phyloP scores from a whole-genome alignment of 2,329 filamentous ascomycete species.

The Cladorrhinum sp. region DNA sequence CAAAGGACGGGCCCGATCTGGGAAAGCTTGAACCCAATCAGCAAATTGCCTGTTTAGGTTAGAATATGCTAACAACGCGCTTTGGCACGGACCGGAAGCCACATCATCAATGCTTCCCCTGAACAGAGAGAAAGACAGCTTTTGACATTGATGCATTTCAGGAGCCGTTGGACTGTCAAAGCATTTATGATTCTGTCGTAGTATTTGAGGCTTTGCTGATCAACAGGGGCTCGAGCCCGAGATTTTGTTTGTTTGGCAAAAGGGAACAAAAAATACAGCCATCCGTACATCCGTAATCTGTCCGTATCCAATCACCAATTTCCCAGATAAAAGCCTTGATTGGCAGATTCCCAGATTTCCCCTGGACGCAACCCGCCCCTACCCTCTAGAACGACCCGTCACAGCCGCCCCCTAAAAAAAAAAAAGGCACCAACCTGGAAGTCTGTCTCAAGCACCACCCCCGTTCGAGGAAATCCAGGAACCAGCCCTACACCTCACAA shows the following conservation, averaged over 20 bases:
- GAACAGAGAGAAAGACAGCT: background rate
- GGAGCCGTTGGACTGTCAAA: background rate
- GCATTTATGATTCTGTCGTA: background rate
- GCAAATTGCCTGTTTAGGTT: background rate
- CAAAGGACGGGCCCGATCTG: background rate
- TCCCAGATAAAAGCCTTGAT: slow-evolving; percentile 22
- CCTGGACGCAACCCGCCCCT: slow-evolving; percentile 19
- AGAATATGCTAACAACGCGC: background rate
- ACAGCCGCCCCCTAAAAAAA: slow-evolving; percentile 10
- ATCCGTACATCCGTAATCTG: slow-evolving; percentile 8
- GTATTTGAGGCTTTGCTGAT: background rate
- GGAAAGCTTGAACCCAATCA: background rate
- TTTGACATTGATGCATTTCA: background rate
- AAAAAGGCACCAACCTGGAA: background rate
- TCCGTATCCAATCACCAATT: slow-evolving; percentile 21
- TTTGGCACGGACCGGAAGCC: background rate
- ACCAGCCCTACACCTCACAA: slow-evolving; percentile 1
- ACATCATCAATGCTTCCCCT: background rate
- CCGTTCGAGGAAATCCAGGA: background rate
- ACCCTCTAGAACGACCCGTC: slow-evolving; percentile 1
- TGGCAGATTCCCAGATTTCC: slow-evolving; percentile 12
- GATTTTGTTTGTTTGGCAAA: background rate
- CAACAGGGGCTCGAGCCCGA: background rate
- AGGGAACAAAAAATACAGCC: background rate
- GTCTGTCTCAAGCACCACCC: background rate